A percentile compares a stretch with the other conserved stretches of the same genome.
Evolutionary conservation across 495 filamentous ascomycete species (phyloP).

Genomic region (Penicillium lagena): DNA sequence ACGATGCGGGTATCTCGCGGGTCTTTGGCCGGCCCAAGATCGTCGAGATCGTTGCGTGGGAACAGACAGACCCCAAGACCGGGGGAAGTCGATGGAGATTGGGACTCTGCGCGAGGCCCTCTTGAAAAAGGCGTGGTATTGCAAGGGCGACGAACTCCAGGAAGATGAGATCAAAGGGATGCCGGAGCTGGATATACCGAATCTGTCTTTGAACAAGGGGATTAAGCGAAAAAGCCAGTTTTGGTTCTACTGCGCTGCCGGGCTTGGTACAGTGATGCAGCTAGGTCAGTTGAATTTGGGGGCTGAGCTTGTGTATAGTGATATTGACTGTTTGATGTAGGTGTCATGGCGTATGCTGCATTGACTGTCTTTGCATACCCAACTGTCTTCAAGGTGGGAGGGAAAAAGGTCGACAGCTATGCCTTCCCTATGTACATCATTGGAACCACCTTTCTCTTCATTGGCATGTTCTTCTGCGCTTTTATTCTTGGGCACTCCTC

Average conservation of each 20-base stretch:
- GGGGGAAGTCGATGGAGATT: constrained; percentile 9
- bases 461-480: constrained; percentile 37
- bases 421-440: constrained; percentile 33
- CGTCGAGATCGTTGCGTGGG: constrained; percentile 33
- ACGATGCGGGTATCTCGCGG: constrained; percentile 34
- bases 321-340: constrained; percentile 6
- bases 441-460: constrained; percentile 26
- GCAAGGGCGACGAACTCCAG: neutral
- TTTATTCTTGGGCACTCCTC: constrained; percentile 35
- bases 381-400: constrained; percentile 22
- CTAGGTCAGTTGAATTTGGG: constrained; percentile 14
- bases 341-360: constrained; percentile 24
- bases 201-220: constrained; percentile 42
- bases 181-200: constrained; percentile 34
- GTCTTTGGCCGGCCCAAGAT: constrained; percentile 35
- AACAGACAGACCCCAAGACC: constrained; percentile 11
- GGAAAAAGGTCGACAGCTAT: constrained; percentile 21
- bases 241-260: constrained; percentile 31
- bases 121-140: constrained; percentile 16
- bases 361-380: constrained; percentile 29
- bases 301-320: too few relatives aligned
- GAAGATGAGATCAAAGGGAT: neutral
- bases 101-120: constrained; percentile 27
- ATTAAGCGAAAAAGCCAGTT: constrained; percentile 22
- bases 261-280: constrained; percentile 24